phyloP scores from a whole-genome alignment of 1,284 basidiomycete species.

The Rhizoctonia solani region DNA sequence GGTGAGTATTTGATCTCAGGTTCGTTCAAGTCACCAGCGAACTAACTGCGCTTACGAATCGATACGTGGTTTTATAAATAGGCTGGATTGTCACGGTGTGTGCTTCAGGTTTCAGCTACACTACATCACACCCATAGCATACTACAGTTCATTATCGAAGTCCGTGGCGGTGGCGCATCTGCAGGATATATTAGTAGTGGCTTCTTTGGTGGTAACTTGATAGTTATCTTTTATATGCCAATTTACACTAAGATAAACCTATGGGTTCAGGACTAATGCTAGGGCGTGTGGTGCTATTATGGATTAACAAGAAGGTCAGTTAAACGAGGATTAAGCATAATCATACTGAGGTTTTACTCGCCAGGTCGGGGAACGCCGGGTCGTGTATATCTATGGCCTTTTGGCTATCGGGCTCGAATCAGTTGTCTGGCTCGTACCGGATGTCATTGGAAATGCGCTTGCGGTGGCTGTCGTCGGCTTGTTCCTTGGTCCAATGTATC shows the following conservation, averaged over 20 bases:
- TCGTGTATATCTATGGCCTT: slow-evolving; percentile 40
- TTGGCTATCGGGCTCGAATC: slow-evolving; percentile 42
- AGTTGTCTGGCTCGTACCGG: slow-evolving; percentile 41
- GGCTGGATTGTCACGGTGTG: slow-evolving; percentile 26
- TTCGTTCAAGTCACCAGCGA: not conserved
- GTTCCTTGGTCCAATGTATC: slow-evolving; percentile 44
- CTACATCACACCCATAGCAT: not conserved
- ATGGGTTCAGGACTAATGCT: slow-evolving; percentile 41
- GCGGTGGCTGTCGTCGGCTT: slow-evolving; percentile 42
- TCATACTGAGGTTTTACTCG: slow-evolving; percentile 30
- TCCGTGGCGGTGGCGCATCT: slow-evolving; percentile 45
- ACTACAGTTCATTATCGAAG: slow-evolving; percentile 38
- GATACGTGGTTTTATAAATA: too few species aligned
- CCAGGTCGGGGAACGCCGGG: slow-evolving; percentile 40
- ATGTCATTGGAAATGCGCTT: slow-evolving; percentile 41
- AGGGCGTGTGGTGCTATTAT: slow-evolving; percentile 43
- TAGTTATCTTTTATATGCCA: not conserved
- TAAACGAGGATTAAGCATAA: slow-evolving; percentile 34
- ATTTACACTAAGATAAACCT: not conserved
- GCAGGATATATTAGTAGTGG: slow-evolving; percentile 46
- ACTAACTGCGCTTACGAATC: too few species aligned
- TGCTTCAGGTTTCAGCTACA: not conserved
- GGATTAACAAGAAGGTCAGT: slow-evolving; percentile 41
- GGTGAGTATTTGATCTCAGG: slow-evolving; percentile 45
- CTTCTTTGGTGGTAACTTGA: slow-evolving; percentile 5